Base-by-base conservation (phyloP, 2,329 filamentous ascomycete genomes). In the Monascus ruber region DNA sequence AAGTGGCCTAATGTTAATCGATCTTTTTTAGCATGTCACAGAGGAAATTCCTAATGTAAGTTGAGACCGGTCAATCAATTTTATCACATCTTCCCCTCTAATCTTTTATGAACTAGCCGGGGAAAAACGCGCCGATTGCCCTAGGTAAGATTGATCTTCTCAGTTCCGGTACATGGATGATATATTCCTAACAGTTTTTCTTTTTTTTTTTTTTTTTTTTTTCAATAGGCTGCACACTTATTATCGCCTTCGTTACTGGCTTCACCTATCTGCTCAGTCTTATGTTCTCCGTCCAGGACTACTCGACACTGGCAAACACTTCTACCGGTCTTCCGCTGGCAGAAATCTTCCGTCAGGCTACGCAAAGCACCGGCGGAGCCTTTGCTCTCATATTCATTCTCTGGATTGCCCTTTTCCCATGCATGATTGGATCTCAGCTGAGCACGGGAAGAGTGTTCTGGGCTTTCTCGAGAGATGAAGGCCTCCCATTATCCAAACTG, bases 291-390 rank as follows among this genome's bases (percentile, higher is more conserved):
- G 65, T 73, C 35, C 66, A 69, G 34, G 64, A 72, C 47, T 70
- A 70, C 36, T 50, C 59, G 32, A 60, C 58, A 1, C 57, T 75
- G 1, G 58, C 65, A 9, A 43, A 49, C 34, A 53, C 53, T 2
- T 46, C 42, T 4, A 60, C 56, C 3, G 56, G 71, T 1, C 78
- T 77, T 40, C 79, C 81, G 0, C 72, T 84, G n/a, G 74, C 77
- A 5, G 74, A 78, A 36, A 75, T 85, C 37, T 85, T 82, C 54
- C 66, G 53, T 10, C 74, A 78, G 48, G 72, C 70, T 1, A 76
- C 73, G 0, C 65, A 68, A 1, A 70, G 64, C 0, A 60, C 59
- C 0, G 66, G 66, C 0, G 74, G 72, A 0, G 70, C 73, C 0
- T 68, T 70, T 0, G 72, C 68, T 0, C 54, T 77, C 4, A 60